Base-by-base conservation (phyloP, 495 filamentous ascomycete species). In the Tuber magnatum region DNA sequence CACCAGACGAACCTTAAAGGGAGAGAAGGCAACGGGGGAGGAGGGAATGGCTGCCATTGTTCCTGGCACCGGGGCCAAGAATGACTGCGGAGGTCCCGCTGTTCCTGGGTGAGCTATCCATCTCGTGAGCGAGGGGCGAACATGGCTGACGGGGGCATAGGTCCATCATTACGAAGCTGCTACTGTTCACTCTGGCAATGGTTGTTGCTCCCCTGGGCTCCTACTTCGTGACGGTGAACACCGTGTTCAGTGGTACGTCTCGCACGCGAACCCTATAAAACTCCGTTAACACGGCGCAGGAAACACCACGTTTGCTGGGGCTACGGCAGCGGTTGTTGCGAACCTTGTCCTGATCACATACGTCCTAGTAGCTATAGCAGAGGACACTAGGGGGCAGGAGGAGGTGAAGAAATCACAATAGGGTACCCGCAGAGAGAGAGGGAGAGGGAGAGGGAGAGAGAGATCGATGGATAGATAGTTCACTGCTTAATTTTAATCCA, bases 331-430 rank as follows among this genome's bases (percentile, higher is more conserved):
- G 38, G 84, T 98, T 56, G 90, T 92, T 77, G 95, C 95, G 42
- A 99, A 99, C 83, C 88, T 93, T 28, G 92, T 99, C 10, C 86
- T 99, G 74, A 89, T 99, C 75, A 91, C 89, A 24, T 99, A 98
- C 84, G 89, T 98, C 71, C 86, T 94, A 75, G 94, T 97, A 2
- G 95, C 96, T 42, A 93, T 97, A 88, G 88, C 88, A 77, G 95
- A 99, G 82, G 95, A 99, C 74, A 88, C 88, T 46, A 87, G 90
- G 32, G 87, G 87, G 56, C 84, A 85, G 32, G 87, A 87, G 81
- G 82, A 85, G 78, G 91, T 90, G 86, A 93, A 93, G 83, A 82
- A 82, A 74, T 76, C 78, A 28, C 80, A 82, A 65, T 80, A 73
- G 46, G 18, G 3, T 20, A 16, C 43, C 43, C 3, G 68, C 5